Evolutionary conservation across 2,329 filamentous ascomycete genomes (phyloP), one percentile per base, ranked within the genome.

Genomic region (Neonectria coccinea): DNA sequence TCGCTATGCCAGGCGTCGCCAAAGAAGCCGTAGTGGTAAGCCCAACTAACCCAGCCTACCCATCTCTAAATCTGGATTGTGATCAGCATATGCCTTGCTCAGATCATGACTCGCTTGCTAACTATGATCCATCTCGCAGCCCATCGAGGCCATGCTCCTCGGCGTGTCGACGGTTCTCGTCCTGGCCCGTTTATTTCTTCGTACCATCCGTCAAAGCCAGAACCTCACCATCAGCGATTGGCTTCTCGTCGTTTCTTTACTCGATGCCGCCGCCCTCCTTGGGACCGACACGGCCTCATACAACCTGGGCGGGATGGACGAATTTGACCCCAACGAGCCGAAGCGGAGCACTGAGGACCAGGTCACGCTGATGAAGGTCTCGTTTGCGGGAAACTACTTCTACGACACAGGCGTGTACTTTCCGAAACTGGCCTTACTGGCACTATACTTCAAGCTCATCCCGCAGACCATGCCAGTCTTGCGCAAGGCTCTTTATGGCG

Each of bases 331-430:
- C 0, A 31, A 69, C 27, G 50, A 53, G 1, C 65, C 69, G 25
- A 25, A 25, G 25, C 25, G 25, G 25, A 25, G 25, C 25, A 5
- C 44, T 45, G 2, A 67, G 52, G 1, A 66, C 66, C 41, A 29
- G 50, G 0, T 58, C 63, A 10, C 25, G 67, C 70, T 1, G 66
- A 68, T 67, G 65, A 76, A 76, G 62, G 63, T 76, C 2, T 33
- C 73, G 0, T 76, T 76, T 61, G 73, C 74, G 4, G 74, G 74
- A 5, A 76, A 76, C 61, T 76, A 76, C 51, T 75, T 76, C 11
- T 76, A 76, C 65, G 74, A 76, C 25, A 76, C 74, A 2, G 74
- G 74, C 5, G 61, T 76, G 9, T 76, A 76, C 44, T 59, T 76
- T 2, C 75, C 74, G 2, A 76, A 76, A 42, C 11, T 76, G 39